A percentile compares a stretch with the other conserved stretches of the same genome.
phyloP scores from a whole-genome alignment of 169 alveolate genomes.

The Plasmodium malariae region DNA sequence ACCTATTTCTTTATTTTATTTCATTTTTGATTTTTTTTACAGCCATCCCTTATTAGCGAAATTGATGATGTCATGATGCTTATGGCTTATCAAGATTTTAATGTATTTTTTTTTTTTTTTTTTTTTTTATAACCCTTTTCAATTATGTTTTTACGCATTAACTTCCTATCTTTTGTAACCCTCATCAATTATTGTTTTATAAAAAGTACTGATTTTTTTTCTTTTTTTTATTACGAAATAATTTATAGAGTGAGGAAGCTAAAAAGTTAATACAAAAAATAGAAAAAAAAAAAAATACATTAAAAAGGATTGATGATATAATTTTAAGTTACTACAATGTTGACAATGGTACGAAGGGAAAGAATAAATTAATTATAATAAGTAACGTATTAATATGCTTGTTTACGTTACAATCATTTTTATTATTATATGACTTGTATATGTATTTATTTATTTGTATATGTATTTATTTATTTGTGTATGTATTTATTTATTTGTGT shows the following conservation, averaged over 20 bases:
- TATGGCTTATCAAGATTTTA: slow-evolving; percentile 72
- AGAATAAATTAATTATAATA: slow-evolving; percentile 1
- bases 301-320: slow-evolving; percentile 80
- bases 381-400: not conserved
- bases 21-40: slow-evolving; percentile 20
- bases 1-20: slow-evolving; percentile 3
- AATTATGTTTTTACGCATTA: not conserved
- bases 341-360: slow-evolving; percentile 64
- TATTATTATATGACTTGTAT: not conserved
- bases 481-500: no score
- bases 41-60: slow-evolving; percentile 76
- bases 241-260: slow-evolving; percentile 80
- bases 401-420: not conserved
- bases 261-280: slow-evolving; percentile 71
- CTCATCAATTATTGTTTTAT: not conserved
- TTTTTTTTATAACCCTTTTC: not conserved
- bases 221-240: not conserved
- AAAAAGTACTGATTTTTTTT: not conserved
- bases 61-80: slow-evolving; percentile 76
- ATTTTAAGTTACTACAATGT: slow-evolving; percentile 79
- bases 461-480: no score
- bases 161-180: no score
- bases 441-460: no score
- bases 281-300: slow-evolving; percentile 78
- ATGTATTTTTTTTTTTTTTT: slow-evolving; percentile 10